Evolutionary conservation across 371 early-diverging fungal genomes (phyloP).

Genomic region (Dichotomocladium elegans): DNA sequence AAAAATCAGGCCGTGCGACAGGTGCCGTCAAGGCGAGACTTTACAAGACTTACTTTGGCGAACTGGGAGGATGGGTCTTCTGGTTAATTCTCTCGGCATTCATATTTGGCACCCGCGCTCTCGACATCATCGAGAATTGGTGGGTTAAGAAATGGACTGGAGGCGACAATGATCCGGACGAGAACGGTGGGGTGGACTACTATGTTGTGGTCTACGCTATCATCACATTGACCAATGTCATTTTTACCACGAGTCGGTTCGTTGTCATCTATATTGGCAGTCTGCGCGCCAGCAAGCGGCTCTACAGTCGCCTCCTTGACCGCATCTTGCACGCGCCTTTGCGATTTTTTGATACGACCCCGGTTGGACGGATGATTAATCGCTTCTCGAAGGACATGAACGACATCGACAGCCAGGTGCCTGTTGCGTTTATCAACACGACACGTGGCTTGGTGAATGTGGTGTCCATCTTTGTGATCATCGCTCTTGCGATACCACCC

Average conservation of each 20-base stretch:
- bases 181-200: too few relatives aligned
- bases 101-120: constrained; percentile 39
- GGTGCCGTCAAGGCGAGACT: constrained; percentile 48
- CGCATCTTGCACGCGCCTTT: constrained; percentile 61
- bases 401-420: constrained; percentile 43
- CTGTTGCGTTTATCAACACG: constrained; percentile 44
- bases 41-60: constrained; percentile 43
- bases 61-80: constrained; percentile 44
- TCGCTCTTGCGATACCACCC: constrained; percentile 54
- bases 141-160: constrained; percentile 61
- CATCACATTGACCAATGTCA: constrained; percentile 29
- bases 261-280: constrained; percentile 43
- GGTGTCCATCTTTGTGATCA: constrained; percentile 57
- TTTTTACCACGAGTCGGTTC: constrained; percentile 26
- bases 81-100: constrained; percentile 38
- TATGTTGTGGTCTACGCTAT: constrained; percentile 42
- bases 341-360: constrained; percentile 86
- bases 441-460: constrained; percentile 48
- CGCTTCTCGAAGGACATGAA: constrained; percentile 63
- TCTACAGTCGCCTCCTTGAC: constrained; percentile 48
- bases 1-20: constrained; percentile 42
- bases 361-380: constrained; percentile 82
- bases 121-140: constrained; percentile 47
- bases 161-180: constrained; percentile 18
- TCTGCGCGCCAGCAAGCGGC: constrained; percentile 35